These are phyloP conservation scores for Neophaeococcomyces mojaviensis DNA, from an alignment of 2,329 filamentous ascomycete species.

Conservation along the genomic window DNA sequence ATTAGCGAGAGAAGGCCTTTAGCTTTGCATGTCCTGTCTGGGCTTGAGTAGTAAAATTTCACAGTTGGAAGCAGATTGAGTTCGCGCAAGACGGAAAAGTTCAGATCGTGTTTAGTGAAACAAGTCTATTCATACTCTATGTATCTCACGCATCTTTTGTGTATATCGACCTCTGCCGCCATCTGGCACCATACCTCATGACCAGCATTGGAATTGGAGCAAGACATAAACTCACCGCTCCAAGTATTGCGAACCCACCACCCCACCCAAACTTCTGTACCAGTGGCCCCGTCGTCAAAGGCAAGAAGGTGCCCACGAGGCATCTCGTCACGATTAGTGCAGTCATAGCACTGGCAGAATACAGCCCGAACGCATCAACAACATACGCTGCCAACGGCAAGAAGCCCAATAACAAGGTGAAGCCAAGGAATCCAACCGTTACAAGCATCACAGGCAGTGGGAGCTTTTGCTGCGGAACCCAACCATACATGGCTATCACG, in stretches of 20 bases:
- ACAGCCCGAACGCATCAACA: conserved; percentile 23
- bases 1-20: no score
- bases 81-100: no score
- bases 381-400: conserved; percentile 22
- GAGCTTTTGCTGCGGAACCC: conserved; percentile 14
- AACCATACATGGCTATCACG: conserved; percentile 19
- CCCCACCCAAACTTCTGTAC: conserved; percentile 20
- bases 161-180: conserved; percentile 17
- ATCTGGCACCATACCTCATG: conserved; percentile 15
- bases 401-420: conserved; percentile 15
- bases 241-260: conserved; percentile 21
- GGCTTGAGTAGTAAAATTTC: no score
- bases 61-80: no score
- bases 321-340: conserved; percentile 21
- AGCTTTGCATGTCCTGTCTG: no score
- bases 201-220: conserved; percentile 20
- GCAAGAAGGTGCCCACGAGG: conserved; percentile 23
- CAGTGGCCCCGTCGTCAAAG: conserved; percentile 18
- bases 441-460: conserved; percentile 15
- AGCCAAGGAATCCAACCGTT: conserved; percentile 13
- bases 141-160: conserved; percentile 14
- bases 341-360: conserved; percentile 37
- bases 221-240: conserved; percentile 10
- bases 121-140: no score
- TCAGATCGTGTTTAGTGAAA: no score